These are phyloP conservation scores for Coemansia sp. DNA, from an alignment of 192 early-diverging fungal species.

Conservation along the genomic window DNA sequence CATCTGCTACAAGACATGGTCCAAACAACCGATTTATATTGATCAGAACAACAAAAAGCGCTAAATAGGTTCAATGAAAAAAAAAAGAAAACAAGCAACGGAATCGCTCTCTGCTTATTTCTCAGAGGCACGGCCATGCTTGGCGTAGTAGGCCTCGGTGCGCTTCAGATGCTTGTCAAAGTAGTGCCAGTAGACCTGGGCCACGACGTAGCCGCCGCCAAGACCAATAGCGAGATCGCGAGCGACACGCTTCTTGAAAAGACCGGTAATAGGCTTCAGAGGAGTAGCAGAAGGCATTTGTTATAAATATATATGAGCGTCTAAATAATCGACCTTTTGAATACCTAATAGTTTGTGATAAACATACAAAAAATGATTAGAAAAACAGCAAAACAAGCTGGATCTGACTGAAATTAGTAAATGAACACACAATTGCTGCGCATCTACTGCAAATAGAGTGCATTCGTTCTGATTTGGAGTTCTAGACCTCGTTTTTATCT, in stretches of 20 bases:
- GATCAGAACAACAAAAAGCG: too few species aligned
- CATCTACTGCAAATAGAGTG: too few species aligned
- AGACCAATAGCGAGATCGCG: slow-evolving; percentile 52
- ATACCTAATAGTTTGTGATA: not conserved
- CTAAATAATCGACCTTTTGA: not conserved
- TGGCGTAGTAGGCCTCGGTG: slow-evolving; percentile 53
- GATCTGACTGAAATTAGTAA: too few species aligned
- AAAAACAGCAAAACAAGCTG: not conserved
- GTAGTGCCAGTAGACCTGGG: slow-evolving; percentile 52
- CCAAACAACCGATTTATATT: not conserved
- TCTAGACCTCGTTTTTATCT: too few species aligned
- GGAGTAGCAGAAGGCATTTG: slow-evolving; percentile 56
- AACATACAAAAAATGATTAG: not conserved
- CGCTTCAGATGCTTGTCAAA: slow-evolving; percentile 47
- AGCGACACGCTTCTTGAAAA: slow-evolving; percentile 49
- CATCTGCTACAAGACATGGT: too few species aligned
- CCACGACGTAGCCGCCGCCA: slow-evolving; percentile 32
- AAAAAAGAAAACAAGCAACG: not conserved
- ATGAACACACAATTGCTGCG: too few species aligned
- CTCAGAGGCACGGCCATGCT: slow-evolving; percentile 48
- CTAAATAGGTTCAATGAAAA: too few species aligned
- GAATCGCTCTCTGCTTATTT: slow-evolving; percentile 3
- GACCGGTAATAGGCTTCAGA: slow-evolving; percentile 55
- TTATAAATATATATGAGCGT: not conserved
- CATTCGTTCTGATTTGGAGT: too few species aligned